phyloP scores from a whole-genome alignment of 306 rosid species.

The Begonia fuchsioides region DNA sequence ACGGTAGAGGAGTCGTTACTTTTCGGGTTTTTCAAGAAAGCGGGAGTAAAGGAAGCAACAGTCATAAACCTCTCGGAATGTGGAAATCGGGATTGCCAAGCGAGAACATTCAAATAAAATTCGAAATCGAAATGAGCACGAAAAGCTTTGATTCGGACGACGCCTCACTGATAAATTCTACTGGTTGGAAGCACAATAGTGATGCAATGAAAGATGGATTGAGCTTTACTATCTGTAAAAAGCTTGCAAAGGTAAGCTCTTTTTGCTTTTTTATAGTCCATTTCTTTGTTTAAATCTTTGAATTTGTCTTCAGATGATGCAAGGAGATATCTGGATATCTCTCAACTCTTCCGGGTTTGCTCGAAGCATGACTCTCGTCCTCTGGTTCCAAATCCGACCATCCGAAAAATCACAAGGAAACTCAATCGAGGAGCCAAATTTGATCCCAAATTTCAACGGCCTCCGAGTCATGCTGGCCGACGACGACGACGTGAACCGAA shows the following conservation, averaged over 20 bases:
- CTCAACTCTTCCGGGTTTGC: slow-evolving; percentile 29
- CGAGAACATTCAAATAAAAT: slow-evolving; percentile 30
- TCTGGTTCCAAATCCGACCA: slow-evolving; percentile 38
- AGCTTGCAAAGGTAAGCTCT: slow-evolving; percentile 41
- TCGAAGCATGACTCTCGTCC: slow-evolving; percentile 59
- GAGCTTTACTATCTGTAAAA: slow-evolving; percentile 59
- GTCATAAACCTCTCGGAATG: slow-evolving; percentile 20
- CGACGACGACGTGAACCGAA: slow-evolving; percentile 53
- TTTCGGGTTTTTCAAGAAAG: slow-evolving; percentile 29
- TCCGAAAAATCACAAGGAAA: slow-evolving; percentile 22
- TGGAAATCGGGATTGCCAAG: slow-evolving; percentile 34
- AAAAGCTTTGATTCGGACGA: slow-evolving; percentile 9
- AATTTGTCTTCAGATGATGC: slow-evolving; percentile 64
- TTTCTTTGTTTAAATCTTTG: neutral
- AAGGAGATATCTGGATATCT: slow-evolving; percentile 60
- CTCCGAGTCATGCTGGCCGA: slow-evolving; percentile 52
- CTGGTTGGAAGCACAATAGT: slow-evolving; percentile 20
- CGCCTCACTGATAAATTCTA: slow-evolving; percentile 20
- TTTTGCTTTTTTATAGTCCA: neutral
- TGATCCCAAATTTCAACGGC: slow-evolving; percentile 38
- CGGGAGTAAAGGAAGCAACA: slow-evolving; percentile 23
- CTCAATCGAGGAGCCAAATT: slow-evolving; percentile 17
- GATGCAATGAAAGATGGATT: slow-evolving; percentile 33
- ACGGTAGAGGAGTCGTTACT: slow-evolving; percentile 23
- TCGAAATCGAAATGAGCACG: slow-evolving; percentile 39